Base-by-base conservation (phyloP, 768 basidiomycete genomes). In the Suillus plorans region DNA sequence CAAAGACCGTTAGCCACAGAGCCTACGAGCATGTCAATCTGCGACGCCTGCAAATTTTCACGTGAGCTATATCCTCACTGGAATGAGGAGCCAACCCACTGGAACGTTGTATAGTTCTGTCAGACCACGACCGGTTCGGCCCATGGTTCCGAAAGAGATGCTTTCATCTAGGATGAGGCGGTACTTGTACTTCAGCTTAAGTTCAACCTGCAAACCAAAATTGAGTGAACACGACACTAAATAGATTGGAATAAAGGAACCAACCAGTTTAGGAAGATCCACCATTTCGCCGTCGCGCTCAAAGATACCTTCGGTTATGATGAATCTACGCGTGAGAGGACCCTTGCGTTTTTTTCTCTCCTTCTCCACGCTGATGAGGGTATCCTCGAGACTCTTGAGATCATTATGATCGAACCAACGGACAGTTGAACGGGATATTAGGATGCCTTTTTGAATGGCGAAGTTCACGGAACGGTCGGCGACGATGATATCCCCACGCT, bases 391-490 rank as follows among this genome's bases (percentile, higher is more conserved):
- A 68, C 90, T 93, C 71, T 89, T 88, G 74, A 95, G 82, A 73
- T 98, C 95, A 69, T 97, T 97, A 74, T 99, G 97, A 69, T 98
- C 96, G 74, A 87, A 99, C 94, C 94, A 99, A 62, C 93, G 86
- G 41, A 99, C 87, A 0, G 91, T 95, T 7, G 89, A 93, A 47
- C 97, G 89, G 22, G 91, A 92, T 65, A 98, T 94, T 74, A 97
- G 91, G 36, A 99, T 87, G 20, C 97, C 97, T 77, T 95, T 97
- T 75, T 98, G 96, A 62, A 98, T 92, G 18, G 93, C 89, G 76
- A 99, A 95, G 77, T 92, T 97, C 69, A 95, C 89, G n/a, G 89
- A 87, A n/a, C 94, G 88, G 77, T 99, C 97, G 4, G 95, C 95
- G n/a, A 99, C 92, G 71, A 99, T 96, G 72, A 99, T 88, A 72